phyloP scores from a whole-genome alignment of 2,329 filamentous ascomycete species.

The Ascochyta lentis region DNA sequence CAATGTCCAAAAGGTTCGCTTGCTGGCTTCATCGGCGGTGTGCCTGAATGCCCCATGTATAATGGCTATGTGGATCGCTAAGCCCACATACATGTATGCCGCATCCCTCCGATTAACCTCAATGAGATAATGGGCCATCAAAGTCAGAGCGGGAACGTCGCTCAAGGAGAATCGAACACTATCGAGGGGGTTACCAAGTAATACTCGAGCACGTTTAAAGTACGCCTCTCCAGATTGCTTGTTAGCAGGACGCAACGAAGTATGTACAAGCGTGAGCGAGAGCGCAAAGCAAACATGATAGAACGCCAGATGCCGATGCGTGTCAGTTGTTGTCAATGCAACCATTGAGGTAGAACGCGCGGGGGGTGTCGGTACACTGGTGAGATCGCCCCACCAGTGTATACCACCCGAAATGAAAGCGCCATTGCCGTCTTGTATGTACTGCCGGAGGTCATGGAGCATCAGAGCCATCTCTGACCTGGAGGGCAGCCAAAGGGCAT shows the following conservation, averaged over 20 bases:
- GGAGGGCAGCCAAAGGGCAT: conserved; percentile 35
- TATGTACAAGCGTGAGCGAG: conserved; percentile 26
- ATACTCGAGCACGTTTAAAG: conserved; percentile 34
- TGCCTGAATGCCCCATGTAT: conserved; percentile 34
- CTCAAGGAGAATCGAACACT: conserved; percentile 32
- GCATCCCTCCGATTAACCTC: conserved; percentile 39
- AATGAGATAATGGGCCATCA: conserved; percentile 39
- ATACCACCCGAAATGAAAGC: conserved; percentile 32
- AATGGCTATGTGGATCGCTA: conserved; percentile 36
- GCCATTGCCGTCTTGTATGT: conserved; percentile 36
- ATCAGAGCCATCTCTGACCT: conserved; percentile 29
- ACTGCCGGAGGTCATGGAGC: conserved; percentile 29
- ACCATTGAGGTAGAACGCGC: conserved; percentile 23
- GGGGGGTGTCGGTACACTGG: conserved; percentile 15
- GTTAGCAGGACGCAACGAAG: conserved; percentile 19
- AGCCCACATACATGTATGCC: conserved; percentile 35
- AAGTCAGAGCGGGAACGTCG: conserved; percentile 33
- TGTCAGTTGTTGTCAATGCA: conserved; percentile 27
- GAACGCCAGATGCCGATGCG: conserved; percentile 30
- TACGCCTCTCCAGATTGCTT: conserved; percentile 31
- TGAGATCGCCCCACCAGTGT: conserved; percentile 36
- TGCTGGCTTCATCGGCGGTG: conserved; percentile 27
- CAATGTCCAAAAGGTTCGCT: conserved; percentile 33
- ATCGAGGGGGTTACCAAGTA: conserved; percentile 37
- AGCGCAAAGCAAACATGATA: conserved; percentile 37